Evolutionary conservation across 768 basidiomycete genomes (phyloP).

Genomic region (Lactarius psammicola): DNA sequence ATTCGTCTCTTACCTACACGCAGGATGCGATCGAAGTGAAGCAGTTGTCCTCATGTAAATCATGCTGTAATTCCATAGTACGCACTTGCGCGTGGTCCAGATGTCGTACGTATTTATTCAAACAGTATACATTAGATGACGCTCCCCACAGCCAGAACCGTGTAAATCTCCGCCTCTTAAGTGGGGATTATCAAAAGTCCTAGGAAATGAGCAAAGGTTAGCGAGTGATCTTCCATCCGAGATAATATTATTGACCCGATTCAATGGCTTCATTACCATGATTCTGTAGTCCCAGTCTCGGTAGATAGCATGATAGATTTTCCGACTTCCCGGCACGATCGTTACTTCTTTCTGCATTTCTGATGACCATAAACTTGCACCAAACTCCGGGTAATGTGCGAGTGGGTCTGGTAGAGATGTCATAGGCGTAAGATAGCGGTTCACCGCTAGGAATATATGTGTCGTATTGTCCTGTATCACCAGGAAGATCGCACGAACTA

Average conservation of each 20-base stretch:
- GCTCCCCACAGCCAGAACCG: no score
- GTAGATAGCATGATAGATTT: not conserved
- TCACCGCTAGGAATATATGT: not conserved
- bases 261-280: slow-evolving; percentile 6
- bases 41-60: no score
- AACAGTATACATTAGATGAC: no score
- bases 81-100: no score
- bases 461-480: not conserved
- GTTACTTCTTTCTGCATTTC: not conserved
- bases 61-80: no score
- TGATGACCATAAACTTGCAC: slow-evolving; percentile 3
- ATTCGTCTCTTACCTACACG: no score
- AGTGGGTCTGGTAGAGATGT: not conserved
- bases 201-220: no score
- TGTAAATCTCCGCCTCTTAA: no score
- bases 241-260: not conserved
- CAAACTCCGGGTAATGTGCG: slow-evolving; percentile 2
- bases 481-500: not conserved
- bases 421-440: not conserved
- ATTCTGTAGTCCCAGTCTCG: not conserved
- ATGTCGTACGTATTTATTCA: no score
- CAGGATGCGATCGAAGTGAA: no score
- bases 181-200: no score
- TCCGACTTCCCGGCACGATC: not conserved
- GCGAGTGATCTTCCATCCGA: no score